phyloP scores from a whole-genome alignment of 495 filamentous ascomycete species.

The Podospora comata region DNA sequence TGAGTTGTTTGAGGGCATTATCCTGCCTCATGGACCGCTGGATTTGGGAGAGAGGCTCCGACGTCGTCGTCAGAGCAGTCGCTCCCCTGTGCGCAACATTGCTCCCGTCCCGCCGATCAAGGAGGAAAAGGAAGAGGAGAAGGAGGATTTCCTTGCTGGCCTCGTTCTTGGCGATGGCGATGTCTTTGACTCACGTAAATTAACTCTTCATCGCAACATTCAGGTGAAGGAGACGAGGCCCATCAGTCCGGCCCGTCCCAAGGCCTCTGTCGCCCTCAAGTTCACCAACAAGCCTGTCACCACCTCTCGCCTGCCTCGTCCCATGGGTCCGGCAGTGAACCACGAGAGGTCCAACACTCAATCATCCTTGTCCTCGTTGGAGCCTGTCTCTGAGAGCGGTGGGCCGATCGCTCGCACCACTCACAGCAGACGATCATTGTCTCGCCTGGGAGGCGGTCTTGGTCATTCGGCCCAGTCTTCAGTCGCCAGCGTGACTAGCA shows the following conservation, averaged over 20 bases:
- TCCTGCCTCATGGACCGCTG: conserved; percentile 78
- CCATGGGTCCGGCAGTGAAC: conserved; percentile 54
- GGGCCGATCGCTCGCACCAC: conserved; percentile 58
- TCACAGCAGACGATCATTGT: conserved; percentile 55
- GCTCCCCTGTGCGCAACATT: conserved; percentile 40
- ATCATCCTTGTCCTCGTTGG: conserved; percentile 59
- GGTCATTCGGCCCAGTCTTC: conserved; percentile 67
- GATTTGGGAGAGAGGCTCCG: conserved; percentile 74
- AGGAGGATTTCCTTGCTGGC: conserved; percentile 82
- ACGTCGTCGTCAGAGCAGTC: conserved; percentile 58
- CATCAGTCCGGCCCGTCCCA: conserved; percentile 61
- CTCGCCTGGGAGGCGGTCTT: conserved; percentile 43
- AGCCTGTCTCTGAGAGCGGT: conserved; percentile 90
- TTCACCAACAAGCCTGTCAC: conserved; percentile 71
- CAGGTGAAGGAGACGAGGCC: conserved; percentile 71
- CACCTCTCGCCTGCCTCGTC: conserved; percentile 57
- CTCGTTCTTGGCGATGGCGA: conserved; percentile 84
- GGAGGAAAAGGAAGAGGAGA: conserved; percentile 41
- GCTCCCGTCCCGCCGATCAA: conserved; percentile 29
- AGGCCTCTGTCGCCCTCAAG: conserved; percentile 79
- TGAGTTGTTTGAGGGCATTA: conserved; percentile 79
- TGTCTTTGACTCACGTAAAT: conserved; percentile 72
- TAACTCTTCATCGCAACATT: conserved; percentile 88
- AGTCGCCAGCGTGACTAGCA: conserved; percentile 42
- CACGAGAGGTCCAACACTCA: conserved; percentile 61